Percentiles rank a stretch among this genome's conserved stretches.
These are phyloP conservation scores for Claviceps citrina DNA, from an alignment of 2,329 filamentous ascomycete genomes.

Conservation along the genomic window DNA sequence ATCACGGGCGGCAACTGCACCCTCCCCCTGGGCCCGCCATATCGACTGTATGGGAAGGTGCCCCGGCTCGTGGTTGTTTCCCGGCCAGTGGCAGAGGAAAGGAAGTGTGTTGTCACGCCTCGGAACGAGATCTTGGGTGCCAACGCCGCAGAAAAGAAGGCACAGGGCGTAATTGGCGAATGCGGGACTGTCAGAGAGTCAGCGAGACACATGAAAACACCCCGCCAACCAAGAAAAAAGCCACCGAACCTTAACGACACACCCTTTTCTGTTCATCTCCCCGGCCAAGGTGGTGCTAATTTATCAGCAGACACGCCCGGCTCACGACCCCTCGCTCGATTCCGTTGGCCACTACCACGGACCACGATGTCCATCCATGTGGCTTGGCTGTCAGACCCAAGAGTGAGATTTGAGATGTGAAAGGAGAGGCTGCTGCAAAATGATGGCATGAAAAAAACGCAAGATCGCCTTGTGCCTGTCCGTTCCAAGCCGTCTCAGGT, in stretches of 20 bases:
- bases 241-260: background rate
- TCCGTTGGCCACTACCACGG: background rate
- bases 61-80: background rate
- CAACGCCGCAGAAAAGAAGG: background rate
- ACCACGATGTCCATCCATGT: background rate
- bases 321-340: background rate
- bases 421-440: background rate
- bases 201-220: background rate
- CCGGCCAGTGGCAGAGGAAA: background rate
- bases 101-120: background rate
- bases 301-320: background rate
- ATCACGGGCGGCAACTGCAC: background rate
- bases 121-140: background rate
- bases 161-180: too few relatives aligned
- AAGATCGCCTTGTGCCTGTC: background rate
- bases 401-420: background rate
- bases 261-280: background rate
- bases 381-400: background rate
- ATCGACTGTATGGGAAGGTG: background rate
- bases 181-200: background rate
- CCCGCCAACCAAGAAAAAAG: background rate
- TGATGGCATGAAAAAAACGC: background rate
- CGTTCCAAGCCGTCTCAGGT: background rate
- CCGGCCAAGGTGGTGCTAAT: background rate
- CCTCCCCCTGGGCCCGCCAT: background rate